Evolutionary conservation across 352 stramenopile species (phyloP).

Genomic region (Pythium monospermum): DNA sequence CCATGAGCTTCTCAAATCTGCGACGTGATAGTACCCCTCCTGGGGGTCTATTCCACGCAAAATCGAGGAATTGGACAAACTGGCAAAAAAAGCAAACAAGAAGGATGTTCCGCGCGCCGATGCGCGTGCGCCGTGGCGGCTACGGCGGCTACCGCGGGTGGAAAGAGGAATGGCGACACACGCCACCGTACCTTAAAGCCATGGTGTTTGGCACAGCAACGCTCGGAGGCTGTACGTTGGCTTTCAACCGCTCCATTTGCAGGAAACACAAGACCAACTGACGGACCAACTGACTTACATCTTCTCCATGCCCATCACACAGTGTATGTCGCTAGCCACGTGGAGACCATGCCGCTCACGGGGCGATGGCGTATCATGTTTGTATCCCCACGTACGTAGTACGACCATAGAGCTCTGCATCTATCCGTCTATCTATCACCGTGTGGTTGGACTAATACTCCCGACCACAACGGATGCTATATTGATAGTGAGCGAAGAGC

Average conservation of each 20-base stretch:
- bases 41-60: too few relatives aligned
- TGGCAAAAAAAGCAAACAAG: too few relatives aligned
- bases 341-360: conserved; percentile 63
- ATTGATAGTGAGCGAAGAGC: conserved; percentile 32
- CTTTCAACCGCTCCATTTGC: background rate
- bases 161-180: conserved; percentile 30
- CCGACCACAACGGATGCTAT: background rate
- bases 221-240: conserved; percentile 28
- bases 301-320: too few relatives aligned
- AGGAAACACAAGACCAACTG: conserved; percentile 22
- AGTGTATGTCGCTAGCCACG: conserved; percentile 28
- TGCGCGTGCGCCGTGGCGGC: background rate
- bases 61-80: too few relatives aligned
- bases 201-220: conserved; percentile 22
- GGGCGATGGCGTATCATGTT: conserved; percentile 60
- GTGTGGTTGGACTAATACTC: background rate
- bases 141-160: conserved; percentile 1
- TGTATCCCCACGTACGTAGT: conserved; percentile 33
- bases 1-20: background rate
- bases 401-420: too few relatives aligned
- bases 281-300: background rate
- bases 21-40: background rate
- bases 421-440: background rate
- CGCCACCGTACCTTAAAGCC: conserved; percentile 33
- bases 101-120: background rate